These are phyloP conservation scores for Pestalotiopsis sp. DNA, from an alignment of 2,329 filamentous ascomycete genomes.

Conservation along the genomic window DNA sequence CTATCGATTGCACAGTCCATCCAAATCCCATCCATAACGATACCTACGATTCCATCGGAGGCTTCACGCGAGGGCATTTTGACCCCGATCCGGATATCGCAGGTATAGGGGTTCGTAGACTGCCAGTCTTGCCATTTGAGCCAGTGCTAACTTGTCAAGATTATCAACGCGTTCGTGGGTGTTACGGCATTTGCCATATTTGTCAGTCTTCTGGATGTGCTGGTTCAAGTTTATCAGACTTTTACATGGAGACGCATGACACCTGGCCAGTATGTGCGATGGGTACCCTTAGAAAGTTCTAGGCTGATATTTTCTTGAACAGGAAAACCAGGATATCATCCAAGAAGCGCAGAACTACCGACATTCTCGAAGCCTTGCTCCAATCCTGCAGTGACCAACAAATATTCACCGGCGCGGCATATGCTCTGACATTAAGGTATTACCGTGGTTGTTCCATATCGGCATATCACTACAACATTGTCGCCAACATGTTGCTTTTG, in stretches of 20 bases:
- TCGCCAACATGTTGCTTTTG: slow-evolving; percentile 35
- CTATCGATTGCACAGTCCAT: neutral
- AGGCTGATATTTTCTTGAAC: neutral
- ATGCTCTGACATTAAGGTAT: slow-evolving; percentile 34
- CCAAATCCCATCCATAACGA: neutral
- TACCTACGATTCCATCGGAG: neutral
- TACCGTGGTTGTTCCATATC: slow-evolving; percentile 31
- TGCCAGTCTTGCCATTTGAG: neutral
- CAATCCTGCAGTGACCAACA: slow-evolving; percentile 36
- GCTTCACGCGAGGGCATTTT: slow-evolving; percentile 10
- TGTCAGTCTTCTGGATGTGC: slow-evolving; percentile 15
- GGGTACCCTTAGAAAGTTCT: neutral
- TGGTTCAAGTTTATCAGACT: slow-evolving; percentile 17
- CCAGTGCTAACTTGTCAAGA: slow-evolving; percentile 15
- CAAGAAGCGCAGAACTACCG: slow-evolving; percentile 21
- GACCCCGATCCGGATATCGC: slow-evolving; percentile 24
- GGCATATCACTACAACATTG: slow-evolving; percentile 38
- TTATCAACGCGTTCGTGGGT: slow-evolving; percentile 23
- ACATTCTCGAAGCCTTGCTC: slow-evolving; percentile 32
- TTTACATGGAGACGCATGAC: slow-evolving; percentile 12
- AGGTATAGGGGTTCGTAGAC: slow-evolving; percentile 22
- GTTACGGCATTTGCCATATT: slow-evolving; percentile 23
- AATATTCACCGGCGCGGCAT: slow-evolving; percentile 37
- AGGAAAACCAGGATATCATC: neutral
- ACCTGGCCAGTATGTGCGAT: neutral